Conservation (phyloP, 352 stramenopile genomes). For the Aphanomyces invadans region DNA sequence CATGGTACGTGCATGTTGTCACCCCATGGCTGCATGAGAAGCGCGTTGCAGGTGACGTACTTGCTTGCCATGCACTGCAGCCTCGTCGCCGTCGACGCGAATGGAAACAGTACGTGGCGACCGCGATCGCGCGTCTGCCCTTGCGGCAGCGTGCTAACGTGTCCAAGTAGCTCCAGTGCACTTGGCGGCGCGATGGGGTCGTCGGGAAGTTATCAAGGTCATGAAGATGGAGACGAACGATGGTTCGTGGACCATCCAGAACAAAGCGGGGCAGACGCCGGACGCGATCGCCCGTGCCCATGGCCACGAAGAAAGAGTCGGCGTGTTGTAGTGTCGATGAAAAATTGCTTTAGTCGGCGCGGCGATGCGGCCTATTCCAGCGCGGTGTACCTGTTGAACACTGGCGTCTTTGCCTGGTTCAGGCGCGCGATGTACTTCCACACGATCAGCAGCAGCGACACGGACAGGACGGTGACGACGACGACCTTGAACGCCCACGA, state of each 20-base stretch:
- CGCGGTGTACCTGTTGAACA: constrained; percentile 1
- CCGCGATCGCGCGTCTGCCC: too few species aligned
- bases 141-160: background rate
- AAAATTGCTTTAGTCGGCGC: too few species aligned
- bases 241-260: background rate
- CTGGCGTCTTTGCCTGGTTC: constrained; percentile 4
- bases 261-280: background rate
- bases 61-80: background rate
- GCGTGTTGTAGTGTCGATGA: background rate
- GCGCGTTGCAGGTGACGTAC: background rate
- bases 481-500: constrained; percentile 13
- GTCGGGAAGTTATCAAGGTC: background rate
- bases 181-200: constrained; percentile 2
- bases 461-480: background rate
- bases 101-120: constrained; percentile 8
- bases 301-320: background rate
- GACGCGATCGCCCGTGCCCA: background rate
- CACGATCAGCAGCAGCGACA: background rate
- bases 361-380: background rate
- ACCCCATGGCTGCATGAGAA: background rate
- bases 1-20: background rate
- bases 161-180: background rate
- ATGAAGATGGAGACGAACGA: background rate
- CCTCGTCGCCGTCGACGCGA: background rate
- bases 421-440: constrained; percentile 8